Evolutionary conservation across 176 grass and related monocot species (phyloP).

Genomic region (Carex kokanica): DNA sequence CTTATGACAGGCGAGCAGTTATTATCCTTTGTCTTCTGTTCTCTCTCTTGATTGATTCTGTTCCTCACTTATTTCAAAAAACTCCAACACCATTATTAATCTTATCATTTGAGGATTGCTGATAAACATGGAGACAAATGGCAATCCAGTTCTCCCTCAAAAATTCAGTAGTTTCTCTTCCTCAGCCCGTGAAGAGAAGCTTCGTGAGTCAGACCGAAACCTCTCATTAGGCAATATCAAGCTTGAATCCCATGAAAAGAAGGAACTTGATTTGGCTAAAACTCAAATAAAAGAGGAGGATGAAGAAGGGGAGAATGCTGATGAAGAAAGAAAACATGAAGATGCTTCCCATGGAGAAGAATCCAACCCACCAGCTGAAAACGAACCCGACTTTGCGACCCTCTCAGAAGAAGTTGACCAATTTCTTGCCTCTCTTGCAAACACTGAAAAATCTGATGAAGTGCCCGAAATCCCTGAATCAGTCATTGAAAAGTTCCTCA

Average conservation of each 20-base stretch:
- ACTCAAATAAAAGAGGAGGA: slow-evolving; percentile 27
- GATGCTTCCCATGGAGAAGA: neutral
- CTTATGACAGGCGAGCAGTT: slow-evolving; percentile 13
- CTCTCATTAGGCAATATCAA: slow-evolving; percentile 80
- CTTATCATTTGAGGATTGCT: slow-evolving; percentile 3
- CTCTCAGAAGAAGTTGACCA: slow-evolving; percentile 63
- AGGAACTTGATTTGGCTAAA: slow-evolving; percentile 18
- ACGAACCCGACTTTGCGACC: slow-evolving; percentile 43
- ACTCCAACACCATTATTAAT: neutral
- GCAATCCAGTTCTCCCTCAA: slow-evolving; percentile 37
- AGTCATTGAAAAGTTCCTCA: slow-evolving; percentile 51
- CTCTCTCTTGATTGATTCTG: slow-evolving; percentile 26
- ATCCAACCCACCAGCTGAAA: neutral
- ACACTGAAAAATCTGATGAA: neutral
- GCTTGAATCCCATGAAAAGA: slow-evolving; percentile 33
- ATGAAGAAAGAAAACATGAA: neutral
- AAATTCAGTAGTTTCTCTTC: slow-evolving; percentile 93
- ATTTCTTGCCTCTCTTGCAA: slow-evolving; percentile 35
- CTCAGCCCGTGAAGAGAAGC: slow-evolving; percentile 59
- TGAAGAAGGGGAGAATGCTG: slow-evolving; percentile 13
- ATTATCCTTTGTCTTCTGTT: slow-evolving; percentile 16
- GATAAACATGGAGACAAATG: slow-evolving; percentile 52
- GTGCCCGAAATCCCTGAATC: slow-evolving; percentile 48
- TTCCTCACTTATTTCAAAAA: slow-evolving; percentile 24
- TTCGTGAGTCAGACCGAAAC: slow-evolving; percentile 63